These are phyloP conservation scores for Arachnopeziza araneosa DNA, from an alignment of 2,329 filamentous ascomycete species.

Conservation along the genomic window DNA sequence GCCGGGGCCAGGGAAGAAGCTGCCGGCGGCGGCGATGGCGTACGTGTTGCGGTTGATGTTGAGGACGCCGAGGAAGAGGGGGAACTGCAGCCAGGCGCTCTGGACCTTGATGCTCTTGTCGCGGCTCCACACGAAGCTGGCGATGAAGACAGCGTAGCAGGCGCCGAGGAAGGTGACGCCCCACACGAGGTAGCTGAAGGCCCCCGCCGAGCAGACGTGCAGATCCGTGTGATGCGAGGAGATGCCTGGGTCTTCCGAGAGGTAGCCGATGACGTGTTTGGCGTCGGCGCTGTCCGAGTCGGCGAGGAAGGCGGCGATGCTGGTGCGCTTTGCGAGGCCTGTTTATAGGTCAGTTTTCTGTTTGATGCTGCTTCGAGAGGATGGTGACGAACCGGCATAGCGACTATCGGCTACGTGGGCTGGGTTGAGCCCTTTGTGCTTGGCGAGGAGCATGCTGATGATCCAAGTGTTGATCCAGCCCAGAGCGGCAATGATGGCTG, in stretches of 20 bases:
- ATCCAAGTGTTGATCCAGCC: background rate
- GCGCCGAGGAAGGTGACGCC: background rate
- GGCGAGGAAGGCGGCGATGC: background rate
- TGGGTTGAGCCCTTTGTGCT: background rate
- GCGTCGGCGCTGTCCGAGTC: background rate
- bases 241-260: background rate
- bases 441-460: background rate
- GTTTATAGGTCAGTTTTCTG: background rate
- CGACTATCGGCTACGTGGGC: background rate
- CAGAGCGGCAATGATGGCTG: background rate
- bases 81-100: background rate
- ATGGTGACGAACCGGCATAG: background rate
- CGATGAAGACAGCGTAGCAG: background rate
- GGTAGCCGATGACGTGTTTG: background rate
- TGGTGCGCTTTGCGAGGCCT: background rate
- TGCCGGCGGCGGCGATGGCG: background rate
- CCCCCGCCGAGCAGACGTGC: background rate
- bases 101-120: background rate
- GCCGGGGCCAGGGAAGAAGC: background rate
- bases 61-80: background rate
- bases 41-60: slow-evolving; percentile 1
- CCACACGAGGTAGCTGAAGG: background rate
- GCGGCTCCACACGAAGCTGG: background rate
- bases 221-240: background rate
- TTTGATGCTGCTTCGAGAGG: background rate